A percentile compares a stretch with the other conserved stretches of the same genome.
Conservation (phyloP, 441 rosid genomes). For the Populus tomentosa region DNA sequence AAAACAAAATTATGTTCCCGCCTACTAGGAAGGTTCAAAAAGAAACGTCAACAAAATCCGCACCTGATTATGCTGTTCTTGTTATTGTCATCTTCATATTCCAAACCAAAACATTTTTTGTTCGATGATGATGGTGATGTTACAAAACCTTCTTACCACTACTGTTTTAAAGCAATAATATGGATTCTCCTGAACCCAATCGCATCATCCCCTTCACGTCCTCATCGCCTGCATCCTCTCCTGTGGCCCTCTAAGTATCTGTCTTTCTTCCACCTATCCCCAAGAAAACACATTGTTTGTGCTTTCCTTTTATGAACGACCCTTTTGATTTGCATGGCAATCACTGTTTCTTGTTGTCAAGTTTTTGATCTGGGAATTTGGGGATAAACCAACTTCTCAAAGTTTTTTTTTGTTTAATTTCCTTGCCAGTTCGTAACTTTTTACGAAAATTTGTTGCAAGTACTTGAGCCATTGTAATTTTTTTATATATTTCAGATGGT, state of each 20-base stretch:
- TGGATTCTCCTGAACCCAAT: constrained; percentile 9
- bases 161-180: background rate
- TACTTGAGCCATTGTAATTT: too few species aligned
- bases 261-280: background rate
- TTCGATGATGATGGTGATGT: background rate
- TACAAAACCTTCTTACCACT: background rate
- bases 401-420: background rate
- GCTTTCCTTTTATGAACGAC: background rate
- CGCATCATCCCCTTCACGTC: background rate
- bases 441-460: background rate
- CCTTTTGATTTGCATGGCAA: background rate
- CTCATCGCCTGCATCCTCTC: background rate
- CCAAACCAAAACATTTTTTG: background rate
- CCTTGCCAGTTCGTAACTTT: background rate
- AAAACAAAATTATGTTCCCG: background rate
- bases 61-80: background rate
- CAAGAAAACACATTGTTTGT: background rate
- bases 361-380: background rate
- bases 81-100: background rate
- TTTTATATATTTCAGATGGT: background rate
- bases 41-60: background rate
- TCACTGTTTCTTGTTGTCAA: background rate
- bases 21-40: constrained; percentile 12
- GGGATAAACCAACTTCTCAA: background rate
- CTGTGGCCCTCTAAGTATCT: background rate